Conservation (phyloP, 257 asterid genomes). For the Verbena officinalis region DNA sequence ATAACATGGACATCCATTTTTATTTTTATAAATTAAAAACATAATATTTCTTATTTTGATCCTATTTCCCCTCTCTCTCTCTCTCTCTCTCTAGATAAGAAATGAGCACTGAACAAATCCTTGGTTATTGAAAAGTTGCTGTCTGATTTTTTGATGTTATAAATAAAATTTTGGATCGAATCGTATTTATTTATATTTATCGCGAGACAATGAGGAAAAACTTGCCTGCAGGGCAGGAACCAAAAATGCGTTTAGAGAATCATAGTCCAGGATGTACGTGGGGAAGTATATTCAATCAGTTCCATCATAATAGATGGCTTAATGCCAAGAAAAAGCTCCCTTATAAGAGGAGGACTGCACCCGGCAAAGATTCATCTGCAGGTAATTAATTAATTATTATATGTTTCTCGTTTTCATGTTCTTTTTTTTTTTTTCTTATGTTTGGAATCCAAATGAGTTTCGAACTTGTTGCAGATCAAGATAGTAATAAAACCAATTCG, state of each 20-base stretch:
- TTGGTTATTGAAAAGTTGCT: no score
- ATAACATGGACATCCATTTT: constrained; percentile 28
- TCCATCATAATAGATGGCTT: constrained; percentile 52
- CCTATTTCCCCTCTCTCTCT: constrained; percentile 3
- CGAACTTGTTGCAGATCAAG: constrained; percentile 40
- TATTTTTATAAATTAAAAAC: no score
- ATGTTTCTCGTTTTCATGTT: no score
- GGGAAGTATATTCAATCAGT: constrained; percentile 58
- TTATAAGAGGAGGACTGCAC: constrained; percentile 26
- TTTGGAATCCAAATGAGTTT: neutral
- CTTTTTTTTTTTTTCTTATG: neutral
- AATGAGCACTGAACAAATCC: no score
- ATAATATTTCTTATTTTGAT: neutral
- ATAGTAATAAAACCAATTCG: constrained; percentile 9
- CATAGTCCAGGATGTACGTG: constrained; percentile 59
- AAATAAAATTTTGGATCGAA: neutral
- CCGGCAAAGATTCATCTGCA: no score
- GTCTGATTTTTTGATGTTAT: no score
- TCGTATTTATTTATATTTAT: no score
- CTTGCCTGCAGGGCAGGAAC: constrained; percentile 34
- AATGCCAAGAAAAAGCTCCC: constrained; percentile 62
- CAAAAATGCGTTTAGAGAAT: constrained; percentile 35
- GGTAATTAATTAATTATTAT: no score
- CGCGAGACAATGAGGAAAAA: constrained; percentile 44
- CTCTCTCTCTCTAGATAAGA: no score